These are phyloP conservation scores for Chlorella sp. DNA, from an alignment of 139 green algal genomes.

Conservation along the genomic window DNA sequence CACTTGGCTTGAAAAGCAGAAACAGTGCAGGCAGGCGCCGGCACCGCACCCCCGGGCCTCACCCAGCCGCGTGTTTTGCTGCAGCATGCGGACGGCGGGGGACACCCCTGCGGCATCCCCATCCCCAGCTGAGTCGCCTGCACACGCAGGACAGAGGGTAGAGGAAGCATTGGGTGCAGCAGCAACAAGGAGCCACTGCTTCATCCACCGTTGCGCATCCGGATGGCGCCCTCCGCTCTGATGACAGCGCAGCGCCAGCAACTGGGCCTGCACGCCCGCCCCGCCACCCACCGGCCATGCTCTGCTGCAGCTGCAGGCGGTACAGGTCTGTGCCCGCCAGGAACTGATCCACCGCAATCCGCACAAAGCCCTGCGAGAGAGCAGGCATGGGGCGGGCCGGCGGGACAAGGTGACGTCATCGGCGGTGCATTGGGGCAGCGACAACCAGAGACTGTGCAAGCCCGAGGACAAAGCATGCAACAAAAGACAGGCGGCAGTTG, in stretches of 20 bases:
- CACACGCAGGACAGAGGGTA: neutral
- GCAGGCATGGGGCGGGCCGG: no score
- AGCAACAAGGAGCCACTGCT: no score
- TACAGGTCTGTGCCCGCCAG: conserved; percentile 44
- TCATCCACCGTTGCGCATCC: no score
- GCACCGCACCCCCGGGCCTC: neutral
- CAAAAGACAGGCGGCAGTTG: no score
- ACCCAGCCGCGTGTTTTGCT: conserved; percentile 75
- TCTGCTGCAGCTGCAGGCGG: conserved; percentile 57
- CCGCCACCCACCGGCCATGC: conserved; percentile 30
- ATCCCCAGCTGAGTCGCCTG: conserved; percentile 6
- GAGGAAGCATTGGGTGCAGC: no score
- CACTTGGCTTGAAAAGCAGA: neutral
- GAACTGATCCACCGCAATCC: conserved; percentile 50
- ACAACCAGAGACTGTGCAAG: neutral
- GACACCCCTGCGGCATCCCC: conserved; percentile 14
- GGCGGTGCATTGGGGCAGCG: no score
- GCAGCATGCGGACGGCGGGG: conserved; percentile 31
- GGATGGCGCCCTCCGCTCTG: no score
- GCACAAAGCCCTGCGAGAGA: conserved; percentile 17
- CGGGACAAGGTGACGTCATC: no score
- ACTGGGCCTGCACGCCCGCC: neutral
- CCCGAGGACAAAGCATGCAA: neutral
- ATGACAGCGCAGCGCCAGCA: neutral
- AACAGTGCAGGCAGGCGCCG: no score